These are phyloP conservation scores for Eustoma russellianum DNA, from an alignment of 257 asterid species.

Conservation along the genomic window DNA sequence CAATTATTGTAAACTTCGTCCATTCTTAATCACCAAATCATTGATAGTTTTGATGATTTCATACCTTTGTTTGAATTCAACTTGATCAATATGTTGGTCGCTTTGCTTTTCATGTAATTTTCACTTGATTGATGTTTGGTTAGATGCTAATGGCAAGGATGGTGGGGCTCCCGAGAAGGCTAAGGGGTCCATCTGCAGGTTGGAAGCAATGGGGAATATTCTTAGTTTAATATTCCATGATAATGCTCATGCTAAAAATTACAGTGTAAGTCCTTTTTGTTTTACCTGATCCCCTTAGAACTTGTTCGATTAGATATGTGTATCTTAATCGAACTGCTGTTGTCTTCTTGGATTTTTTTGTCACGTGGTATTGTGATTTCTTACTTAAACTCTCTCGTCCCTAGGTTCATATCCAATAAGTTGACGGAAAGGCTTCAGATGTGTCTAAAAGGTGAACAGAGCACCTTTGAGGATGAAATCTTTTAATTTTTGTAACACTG, in stretches of 20 bases:
- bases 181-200: slow-evolving; percentile 49
- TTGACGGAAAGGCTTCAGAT: slow-evolving; percentile 51
- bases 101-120: background rate
- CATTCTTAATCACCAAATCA: background rate
- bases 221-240: slow-evolving; percentile 52
- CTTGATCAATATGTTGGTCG: background rate
- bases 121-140: slow-evolving; percentile 17
- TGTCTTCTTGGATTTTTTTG: background rate
- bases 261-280: slow-evolving; percentile 53
- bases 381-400: slow-evolving; percentile 18
- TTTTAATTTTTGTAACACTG: background rate
- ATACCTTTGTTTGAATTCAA: no score
- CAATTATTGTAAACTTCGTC: background rate
- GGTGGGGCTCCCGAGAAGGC: slow-evolving; percentile 51
- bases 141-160: slow-evolving; percentile 46
- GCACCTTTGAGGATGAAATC: slow-evolving; percentile 3
- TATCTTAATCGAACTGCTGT: background rate
- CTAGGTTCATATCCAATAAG: slow-evolving; percentile 84
- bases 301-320: background rate
- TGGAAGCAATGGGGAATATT: slow-evolving; percentile 80
- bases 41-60: no score
- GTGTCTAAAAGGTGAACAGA: slow-evolving; percentile 47
- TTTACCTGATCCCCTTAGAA: background rate
- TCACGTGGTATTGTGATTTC: background rate
- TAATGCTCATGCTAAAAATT: slow-evolving; percentile 70